Evolutionary conservation across 2,329 filamentous ascomycete genomes (phyloP).

Genomic region (Penicillium janthinellum): DNA sequence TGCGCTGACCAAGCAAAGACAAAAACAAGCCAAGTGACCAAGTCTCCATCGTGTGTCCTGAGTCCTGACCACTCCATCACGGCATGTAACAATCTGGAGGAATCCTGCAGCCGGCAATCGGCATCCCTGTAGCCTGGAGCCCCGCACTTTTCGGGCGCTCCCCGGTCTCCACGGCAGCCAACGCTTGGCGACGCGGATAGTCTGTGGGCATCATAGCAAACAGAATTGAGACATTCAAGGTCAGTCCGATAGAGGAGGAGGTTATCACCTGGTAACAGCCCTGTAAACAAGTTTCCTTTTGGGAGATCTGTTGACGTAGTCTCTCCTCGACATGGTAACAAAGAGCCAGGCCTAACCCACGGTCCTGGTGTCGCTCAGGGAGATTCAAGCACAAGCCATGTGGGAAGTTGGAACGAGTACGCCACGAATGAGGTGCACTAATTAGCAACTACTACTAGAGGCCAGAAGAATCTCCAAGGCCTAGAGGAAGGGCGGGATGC

Average conservation of each 20-base stretch:
- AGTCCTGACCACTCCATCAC: no score
- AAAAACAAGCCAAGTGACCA: background rate
- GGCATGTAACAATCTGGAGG: background rate
- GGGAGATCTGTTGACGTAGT: background rate
- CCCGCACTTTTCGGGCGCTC: conserved; percentile 8
- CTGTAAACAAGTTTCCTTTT: background rate
- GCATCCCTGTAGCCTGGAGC: conserved; percentile 12
- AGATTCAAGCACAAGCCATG: conserved; percentile 12
- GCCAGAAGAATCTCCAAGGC: background rate
- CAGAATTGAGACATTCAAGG: background rate
- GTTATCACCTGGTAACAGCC: background rate
- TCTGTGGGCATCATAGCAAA: background rate
- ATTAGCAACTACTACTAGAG: background rate
- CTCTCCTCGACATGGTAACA: background rate
- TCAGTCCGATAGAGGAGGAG: background rate
- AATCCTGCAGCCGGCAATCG: background rate
- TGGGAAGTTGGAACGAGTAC: conserved; percentile 2
- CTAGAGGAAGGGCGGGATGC: background rate
- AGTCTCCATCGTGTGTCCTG: background rate
- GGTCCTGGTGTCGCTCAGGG: background rate
- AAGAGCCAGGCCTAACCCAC: background rate
- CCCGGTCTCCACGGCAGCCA: conserved; percentile 9
- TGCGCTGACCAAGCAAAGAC: background rate
- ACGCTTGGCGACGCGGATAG: background rate
- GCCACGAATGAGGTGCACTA: background rate